These are phyloP conservation scores for Solanum habrochaites DNA, from an alignment of 257 asterid species.

Conservation along the genomic window DNA sequence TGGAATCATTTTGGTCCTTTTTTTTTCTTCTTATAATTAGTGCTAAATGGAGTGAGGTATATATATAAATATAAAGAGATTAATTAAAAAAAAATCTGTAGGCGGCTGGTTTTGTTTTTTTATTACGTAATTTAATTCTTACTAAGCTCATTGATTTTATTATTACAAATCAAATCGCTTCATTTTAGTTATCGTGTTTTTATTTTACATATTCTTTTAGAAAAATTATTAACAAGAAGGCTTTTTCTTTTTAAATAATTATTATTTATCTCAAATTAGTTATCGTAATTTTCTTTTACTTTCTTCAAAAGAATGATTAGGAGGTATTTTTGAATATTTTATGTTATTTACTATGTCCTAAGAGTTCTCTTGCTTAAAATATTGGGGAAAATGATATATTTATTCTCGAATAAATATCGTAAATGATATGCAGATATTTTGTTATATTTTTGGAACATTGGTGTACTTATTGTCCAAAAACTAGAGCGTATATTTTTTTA, in stretches of 20 bases:
- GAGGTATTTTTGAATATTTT: neutral
- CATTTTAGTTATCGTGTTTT: too few species aligned
- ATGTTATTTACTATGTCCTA: neutral
- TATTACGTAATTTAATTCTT: neutral
- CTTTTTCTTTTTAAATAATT: too few species aligned
- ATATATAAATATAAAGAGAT: neutral
- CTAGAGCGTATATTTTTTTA: too few species aligned
- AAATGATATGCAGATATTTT: too few species aligned
- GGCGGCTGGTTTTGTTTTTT: neutral
- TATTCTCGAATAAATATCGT: too few species aligned
- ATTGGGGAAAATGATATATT: too few species aligned
- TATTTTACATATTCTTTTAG: rapidly evolving
- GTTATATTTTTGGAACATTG: too few species aligned
- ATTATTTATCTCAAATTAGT: too few species aligned
- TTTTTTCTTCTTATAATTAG: neutral
- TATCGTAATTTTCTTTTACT: neutral
- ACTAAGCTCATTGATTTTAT: neutral
- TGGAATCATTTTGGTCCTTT: neutral
- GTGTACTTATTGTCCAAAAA: too few species aligned
- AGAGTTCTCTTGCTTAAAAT: too few species aligned
- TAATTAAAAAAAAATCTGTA: neutral
- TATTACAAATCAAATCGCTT: neutral
- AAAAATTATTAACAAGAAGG: too few species aligned
- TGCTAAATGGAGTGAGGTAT: neutral
- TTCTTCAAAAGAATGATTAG: neutral